Base-by-base conservation (phyloP, 352 stramenopile species). In the Elongisporangium anandrum region DNA sequence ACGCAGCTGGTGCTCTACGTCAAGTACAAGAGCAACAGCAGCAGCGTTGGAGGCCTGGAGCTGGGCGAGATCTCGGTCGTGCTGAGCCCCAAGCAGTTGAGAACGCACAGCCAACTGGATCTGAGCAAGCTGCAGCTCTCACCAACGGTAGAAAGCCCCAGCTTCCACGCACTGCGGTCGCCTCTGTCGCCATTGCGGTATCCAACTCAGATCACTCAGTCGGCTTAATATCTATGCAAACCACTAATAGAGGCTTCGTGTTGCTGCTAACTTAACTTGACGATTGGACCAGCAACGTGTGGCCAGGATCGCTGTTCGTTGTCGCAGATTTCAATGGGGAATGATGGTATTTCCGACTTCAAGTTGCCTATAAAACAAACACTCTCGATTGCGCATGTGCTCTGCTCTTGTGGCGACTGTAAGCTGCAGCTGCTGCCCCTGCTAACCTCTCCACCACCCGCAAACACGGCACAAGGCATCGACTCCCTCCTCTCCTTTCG, bases 1-100 rank as follows among this genome's bases (percentile, higher is more conserved):
- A n/a, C 73, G 12, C 70, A 79, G 51, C 64, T 72, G 59, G 38
- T 26, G 15, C 60, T 79, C 1, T 82, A 78, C 62, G n/a, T 76
- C 29, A 41, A 54, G 29, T 78, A 74, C 60, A 41, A 41, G 29
- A 41, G 13, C 4, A 15, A 41, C 29, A 13, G 29, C 29, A 41
- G 29, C 29, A 41, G 1, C 9, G 29, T 41, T 8, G 9, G 29
- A 41, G 29, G 13, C 29, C 29, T 41, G 29, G 29, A 41, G 29
- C 29, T 41, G 29, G 29, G 29, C 29, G 5, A 41, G 29, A 41
- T 41, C 29, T 41, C 29, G 4, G 29, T 41, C 29, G 29, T 41
- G 29, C 9, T 41, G 9, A 41, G 29, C 13, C 29, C 29, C 29
- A 41, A 41, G 9, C 29, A 41, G 29, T 8, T 41, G 29, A 8